Base-by-base conservation (phyloP, 192 early-diverging fungal genomes). In the Coemansia sp. region DNA sequence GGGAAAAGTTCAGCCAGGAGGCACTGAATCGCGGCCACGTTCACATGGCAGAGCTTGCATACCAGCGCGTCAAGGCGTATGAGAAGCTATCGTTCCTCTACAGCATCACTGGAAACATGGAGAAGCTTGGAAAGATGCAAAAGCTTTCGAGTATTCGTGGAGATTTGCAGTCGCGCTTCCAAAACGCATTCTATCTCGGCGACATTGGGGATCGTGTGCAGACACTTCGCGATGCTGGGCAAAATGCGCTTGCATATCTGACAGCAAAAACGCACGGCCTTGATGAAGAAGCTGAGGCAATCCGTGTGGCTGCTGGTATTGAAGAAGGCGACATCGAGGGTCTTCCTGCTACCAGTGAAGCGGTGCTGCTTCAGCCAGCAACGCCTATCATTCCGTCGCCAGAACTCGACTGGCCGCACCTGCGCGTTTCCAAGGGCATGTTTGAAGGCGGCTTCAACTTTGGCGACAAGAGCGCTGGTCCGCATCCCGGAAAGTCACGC, bases 21-120 rank as follows among this genome's bases (percentile, higher is more conserved):
- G 93, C 97, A 11, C 81, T 97, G 47, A 87, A 88, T 22, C 93
- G 94, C 54, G 97, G 97, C 36, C 92, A 95, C 53, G 55, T 74
- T 6, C 72, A 90, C 83, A 86, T 94, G 62, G 88, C 94, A 9
- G 95, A 97, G 77, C 84, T 89, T 61, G 89, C 91, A 7, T 96
- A 96, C 65, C 95, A 97, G 72, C 88, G 93, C 41, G 82, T 88
- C 36, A 91, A 95, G 77, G 91, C 92, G 69, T 95, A 91, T 78
- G 94, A 98, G 71, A 82, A 88, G 20, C 87, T 99, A 44, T 97
- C 96, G 9, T 96, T 99, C 84, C 82, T 98, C 55, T 99, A 99
- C 76, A 81, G 96, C 42, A 86, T 91, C 57, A 94, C 91, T 9
- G 97, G 97, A 29, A 95, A 94, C 72, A 74, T 72, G 1, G 94